These are phyloP conservation scores for Suillus alpinus DNA, from an alignment of 768 basidiomycete genomes.

Conservation along the genomic window DNA sequence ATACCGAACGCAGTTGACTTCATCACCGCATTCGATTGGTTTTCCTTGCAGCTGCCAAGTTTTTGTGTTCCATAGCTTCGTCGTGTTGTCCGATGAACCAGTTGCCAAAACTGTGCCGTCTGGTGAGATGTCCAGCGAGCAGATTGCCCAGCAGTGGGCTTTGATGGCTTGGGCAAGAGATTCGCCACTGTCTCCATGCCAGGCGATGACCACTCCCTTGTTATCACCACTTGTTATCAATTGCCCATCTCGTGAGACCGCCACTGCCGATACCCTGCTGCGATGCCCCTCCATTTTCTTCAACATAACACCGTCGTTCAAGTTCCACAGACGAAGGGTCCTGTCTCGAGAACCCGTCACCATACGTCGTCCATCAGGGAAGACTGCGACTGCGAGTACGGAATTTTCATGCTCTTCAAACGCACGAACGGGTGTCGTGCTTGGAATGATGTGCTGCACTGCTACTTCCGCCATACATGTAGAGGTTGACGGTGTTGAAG, in stretches of 20 bases:
- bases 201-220: neutral
- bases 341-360: neutral
- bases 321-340: neutral
- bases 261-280: neutral
- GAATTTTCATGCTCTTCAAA: neutral
- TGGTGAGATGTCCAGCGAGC: neutral
- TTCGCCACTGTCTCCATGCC: neutral
- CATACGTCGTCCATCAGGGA: neutral
- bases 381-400: neutral
- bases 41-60: neutral
- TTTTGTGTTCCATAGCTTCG: neutral
- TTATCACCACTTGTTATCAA: neutral
- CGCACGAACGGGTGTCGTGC: neutral
- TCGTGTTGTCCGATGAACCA: neutral
- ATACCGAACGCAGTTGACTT: neutral
- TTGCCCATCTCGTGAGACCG: neutral
- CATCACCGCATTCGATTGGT: neutral
- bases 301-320: neutral
- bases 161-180: neutral
- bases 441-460: neutral
- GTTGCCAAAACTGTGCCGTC: neutral
- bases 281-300: neutral
- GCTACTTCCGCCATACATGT: neutral
- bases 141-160: neutral
- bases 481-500: neutral